phyloP scores from a whole-genome alignment of 345 rosid genomes.

The Arabis hirsuta region DNA sequence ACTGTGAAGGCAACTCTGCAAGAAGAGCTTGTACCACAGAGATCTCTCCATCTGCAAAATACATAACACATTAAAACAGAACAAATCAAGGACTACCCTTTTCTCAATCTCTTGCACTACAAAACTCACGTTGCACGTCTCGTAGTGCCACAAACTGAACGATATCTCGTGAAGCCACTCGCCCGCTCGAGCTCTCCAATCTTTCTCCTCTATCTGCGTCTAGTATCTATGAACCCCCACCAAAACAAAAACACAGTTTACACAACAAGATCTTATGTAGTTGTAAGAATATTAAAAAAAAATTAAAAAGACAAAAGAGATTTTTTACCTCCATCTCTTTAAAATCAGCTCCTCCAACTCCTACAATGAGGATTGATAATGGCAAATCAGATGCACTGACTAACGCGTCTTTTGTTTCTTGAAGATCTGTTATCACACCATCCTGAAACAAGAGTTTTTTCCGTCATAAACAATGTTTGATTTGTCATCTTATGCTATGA shows the following conservation, averaged over 20 bases:
- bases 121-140: constrained; percentile 73
- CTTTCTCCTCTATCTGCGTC: constrained; percentile 92
- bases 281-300: constrained; percentile 3
- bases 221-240: constrained; percentile 54
- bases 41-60: constrained; percentile 68
- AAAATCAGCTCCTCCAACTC: constrained; percentile 98
- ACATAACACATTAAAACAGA: constrained; percentile 7
- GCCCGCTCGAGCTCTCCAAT: constrained; percentile 82
- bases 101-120: neutral
- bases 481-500: neutral
- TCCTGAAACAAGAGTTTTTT: constrained; percentile 54
- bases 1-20: constrained; percentile 84
- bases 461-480: constrained; percentile 10
- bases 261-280: constrained; percentile 8
- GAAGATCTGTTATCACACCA: constrained; percentile 95
- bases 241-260: constrained; percentile 17
- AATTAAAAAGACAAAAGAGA: neutral
- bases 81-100: neutral
- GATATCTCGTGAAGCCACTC: constrained; percentile 91
- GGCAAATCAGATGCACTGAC: constrained; percentile 95
- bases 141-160: constrained; percentile 92
- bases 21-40: constrained; percentile 83
- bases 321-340: constrained; percentile 92
- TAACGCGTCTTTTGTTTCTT: constrained; percentile 94
- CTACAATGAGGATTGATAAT: constrained; percentile 84